phyloP scores from a whole-genome alignment of 768 basidiomycete species.

The Phanerodontia chrysosporium region DNA sequence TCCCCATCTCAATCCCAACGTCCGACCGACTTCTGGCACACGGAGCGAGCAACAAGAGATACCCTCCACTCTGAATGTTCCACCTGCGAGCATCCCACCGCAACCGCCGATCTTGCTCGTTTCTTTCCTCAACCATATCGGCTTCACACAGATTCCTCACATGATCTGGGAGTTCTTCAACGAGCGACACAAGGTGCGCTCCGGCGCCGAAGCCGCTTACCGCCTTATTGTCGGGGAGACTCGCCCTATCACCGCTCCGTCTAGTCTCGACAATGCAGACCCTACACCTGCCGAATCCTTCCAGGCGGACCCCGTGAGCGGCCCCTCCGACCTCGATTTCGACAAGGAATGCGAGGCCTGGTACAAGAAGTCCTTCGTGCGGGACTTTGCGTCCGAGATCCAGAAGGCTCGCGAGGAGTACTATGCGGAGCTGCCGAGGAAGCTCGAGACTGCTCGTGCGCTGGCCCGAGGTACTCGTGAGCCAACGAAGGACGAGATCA shows the following conservation, averaged over 20 bases:
- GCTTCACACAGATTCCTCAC: constrained; percentile 76
- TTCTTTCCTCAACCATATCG: constrained; percentile 70
- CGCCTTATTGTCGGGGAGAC: constrained; percentile 58
- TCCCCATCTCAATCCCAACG: constrained; percentile 22
- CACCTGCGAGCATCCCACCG: constrained; percentile 57
- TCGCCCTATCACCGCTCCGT: constrained; percentile 47
- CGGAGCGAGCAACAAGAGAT: constrained; percentile 6
- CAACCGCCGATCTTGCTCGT: constrained; percentile 81
- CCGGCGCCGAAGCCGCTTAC: constrained; percentile 82
- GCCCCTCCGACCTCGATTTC: constrained; percentile 65
- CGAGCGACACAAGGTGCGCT: constrained; percentile 71
- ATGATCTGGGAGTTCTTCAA: constrained; percentile 96
- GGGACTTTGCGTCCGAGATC: constrained; percentile 48
- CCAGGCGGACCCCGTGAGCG: constrained; percentile 13
- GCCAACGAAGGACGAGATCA: constrained; percentile 79
- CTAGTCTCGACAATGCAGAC: constrained; percentile 21
- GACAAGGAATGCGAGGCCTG: constrained; percentile 60
- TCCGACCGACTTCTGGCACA: constrained; percentile 22
- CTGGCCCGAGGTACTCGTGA: constrained; percentile 72
- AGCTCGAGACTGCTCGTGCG: constrained; percentile 68
- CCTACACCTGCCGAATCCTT: constrained; percentile 16
- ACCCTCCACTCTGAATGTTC: constrained; percentile 32
- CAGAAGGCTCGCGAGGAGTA: constrained; percentile 70
- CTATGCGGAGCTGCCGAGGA: constrained; percentile 64
- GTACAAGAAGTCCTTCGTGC: constrained; percentile 59